Conservation (phyloP, 306 rosid species). For the Abrus precatorius region DNA sequence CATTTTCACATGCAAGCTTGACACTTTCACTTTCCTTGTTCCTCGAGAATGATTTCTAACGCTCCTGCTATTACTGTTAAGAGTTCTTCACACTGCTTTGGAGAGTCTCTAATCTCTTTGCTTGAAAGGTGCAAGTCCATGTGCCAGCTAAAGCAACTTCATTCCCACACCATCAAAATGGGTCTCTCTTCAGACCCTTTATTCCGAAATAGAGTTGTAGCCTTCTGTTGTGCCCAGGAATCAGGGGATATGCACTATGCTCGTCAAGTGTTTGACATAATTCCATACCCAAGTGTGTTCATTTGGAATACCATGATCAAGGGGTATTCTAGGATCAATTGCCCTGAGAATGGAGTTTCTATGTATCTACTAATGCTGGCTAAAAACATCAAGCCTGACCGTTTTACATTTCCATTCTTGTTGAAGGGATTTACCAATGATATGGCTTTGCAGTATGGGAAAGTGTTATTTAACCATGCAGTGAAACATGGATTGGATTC, state of each 20-base stretch:
- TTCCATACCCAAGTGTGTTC: constrained; percentile 69
- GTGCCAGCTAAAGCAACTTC: constrained; percentile 76
- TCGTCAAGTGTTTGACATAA: constrained; percentile 69
- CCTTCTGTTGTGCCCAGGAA: constrained; percentile 59
- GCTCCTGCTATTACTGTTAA: constrained; percentile 48
- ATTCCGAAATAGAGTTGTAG: constrained; percentile 55
- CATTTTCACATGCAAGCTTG: constrained; percentile 43
- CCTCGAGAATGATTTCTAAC: constrained; percentile 51
- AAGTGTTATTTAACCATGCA: constrained; percentile 68
- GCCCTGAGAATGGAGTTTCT: constrained; percentile 61
- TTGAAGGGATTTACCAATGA: constrained; percentile 66
- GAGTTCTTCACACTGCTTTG: constrained; percentile 34
- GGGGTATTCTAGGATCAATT: constrained; percentile 68
- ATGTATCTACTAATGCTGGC: constrained; percentile 71
- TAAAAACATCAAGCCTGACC: constrained; percentile 65
- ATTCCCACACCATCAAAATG: constrained; percentile 64
- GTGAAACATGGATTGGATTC: constrained; percentile 72
- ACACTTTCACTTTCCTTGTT: constrained; percentile 43
- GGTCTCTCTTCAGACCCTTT: constrained; percentile 59
- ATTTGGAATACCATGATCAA: constrained; percentile 82
- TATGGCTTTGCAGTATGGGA: constrained; percentile 61
- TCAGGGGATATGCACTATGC: constrained; percentile 72
- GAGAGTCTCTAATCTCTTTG: constrained; percentile 48
- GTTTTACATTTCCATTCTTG: constrained; percentile 79
- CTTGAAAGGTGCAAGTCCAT: constrained; percentile 68